phyloP scores from a whole-genome alignment of 805 yeast genomes.

The Saturnispora hagleri region DNA sequence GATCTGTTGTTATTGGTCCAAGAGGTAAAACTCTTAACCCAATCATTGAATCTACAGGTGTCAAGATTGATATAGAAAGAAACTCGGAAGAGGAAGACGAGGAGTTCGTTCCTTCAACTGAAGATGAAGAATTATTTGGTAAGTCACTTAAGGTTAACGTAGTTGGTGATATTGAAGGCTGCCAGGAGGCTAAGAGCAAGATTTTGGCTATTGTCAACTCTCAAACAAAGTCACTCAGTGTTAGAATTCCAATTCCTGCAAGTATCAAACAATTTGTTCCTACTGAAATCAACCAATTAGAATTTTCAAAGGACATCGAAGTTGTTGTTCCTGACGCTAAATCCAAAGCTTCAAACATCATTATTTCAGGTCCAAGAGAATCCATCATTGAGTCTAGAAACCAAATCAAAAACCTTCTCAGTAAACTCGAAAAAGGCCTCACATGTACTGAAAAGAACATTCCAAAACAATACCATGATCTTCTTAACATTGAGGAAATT shows the following conservation, averaged over 20 bases:
- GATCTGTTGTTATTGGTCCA: conserved; percentile 78
- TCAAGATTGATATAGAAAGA: conserved; percentile 59
- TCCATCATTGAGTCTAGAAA: conserved; percentile 47
- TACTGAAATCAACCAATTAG: conserved; percentile 22
- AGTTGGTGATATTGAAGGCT: conserved; percentile 82
- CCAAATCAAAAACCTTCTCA: conserved; percentile 37
- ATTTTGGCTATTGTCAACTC: conserved; percentile 69
- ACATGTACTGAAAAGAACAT: conserved; percentile 49
- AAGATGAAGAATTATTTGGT: conserved; percentile 52
- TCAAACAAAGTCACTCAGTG: conserved; percentile 51
- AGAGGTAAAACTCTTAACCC: conserved; percentile 79
- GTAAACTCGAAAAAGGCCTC: conserved; percentile 36
- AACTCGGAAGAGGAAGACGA: conserved; percentile 12
- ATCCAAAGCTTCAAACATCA: conserved; percentile 35
- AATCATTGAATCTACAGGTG: conserved; percentile 57
- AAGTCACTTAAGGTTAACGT: conserved; percentile 52
- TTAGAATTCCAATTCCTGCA: conserved; percentile 39
- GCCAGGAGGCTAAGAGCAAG: conserved; percentile 58
- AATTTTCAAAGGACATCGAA: conserved; percentile 22
- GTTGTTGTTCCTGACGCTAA: conserved; percentile 21
- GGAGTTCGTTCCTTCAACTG: conserved; percentile 9
- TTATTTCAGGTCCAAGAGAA: conserved; percentile 65
- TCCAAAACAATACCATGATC: conserved; percentile 61
- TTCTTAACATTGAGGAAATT: conserved; percentile 48
- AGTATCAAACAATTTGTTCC: conserved; percentile 37